Conservation (phyloP, 2,329 filamentous ascomycete genomes). For the Fusarium napiforme region DNA sequence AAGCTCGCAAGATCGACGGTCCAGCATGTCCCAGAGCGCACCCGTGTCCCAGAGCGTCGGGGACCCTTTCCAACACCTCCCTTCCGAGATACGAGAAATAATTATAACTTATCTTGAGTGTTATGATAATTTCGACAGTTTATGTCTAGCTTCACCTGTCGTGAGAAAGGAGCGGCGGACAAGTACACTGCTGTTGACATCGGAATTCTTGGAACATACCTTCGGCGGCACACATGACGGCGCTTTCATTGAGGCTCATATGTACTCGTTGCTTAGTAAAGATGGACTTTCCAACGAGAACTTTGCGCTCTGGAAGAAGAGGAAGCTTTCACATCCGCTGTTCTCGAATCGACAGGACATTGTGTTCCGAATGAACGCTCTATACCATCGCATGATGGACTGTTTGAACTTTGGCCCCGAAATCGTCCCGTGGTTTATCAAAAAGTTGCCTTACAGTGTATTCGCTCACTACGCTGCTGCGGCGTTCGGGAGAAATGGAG, state of each 20-base stretch:
- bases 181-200: neutral
- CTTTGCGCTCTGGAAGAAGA: neutral
- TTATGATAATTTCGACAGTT: accelerated
- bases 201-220: neutral
- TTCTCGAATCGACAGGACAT: neutral
- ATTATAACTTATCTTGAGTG: neutral
- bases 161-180: neutral
- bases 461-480: neutral
- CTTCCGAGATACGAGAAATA: neutral
- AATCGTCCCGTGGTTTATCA: neutral
- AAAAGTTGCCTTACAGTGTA: neutral
- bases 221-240: neutral
- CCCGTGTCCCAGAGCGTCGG: accelerated
- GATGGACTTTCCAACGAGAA: neutral
- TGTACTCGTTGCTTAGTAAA: neutral
- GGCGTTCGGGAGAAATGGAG: neutral
- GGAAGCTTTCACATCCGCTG: neutral
- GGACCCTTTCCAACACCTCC: neutral
- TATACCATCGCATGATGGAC: neutral
- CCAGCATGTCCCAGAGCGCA: accelerated
- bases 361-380: neutral
- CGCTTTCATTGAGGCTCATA: neutral
- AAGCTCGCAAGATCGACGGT: neutral
- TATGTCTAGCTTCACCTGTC: neutral
- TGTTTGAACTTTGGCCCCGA: neutral